Evolutionary conservation across 495 filamentous ascomycete species (phyloP).

Genomic region (Glonium stellatum): DNA sequence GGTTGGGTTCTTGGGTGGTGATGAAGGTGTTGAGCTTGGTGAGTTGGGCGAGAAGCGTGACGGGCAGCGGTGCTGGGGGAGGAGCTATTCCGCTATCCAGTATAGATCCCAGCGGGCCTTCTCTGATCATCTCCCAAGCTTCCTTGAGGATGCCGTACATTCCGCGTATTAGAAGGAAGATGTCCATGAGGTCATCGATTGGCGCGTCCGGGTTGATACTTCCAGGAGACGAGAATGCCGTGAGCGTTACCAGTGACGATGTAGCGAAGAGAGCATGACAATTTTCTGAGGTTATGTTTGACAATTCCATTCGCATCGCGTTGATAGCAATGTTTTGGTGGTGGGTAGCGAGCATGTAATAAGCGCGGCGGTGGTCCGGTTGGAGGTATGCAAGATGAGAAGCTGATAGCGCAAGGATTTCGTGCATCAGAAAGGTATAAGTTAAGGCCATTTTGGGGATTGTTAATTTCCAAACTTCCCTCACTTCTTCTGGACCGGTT

Average conservation of each 20-base stretch:
- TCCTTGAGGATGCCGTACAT: conserved; percentile 12
- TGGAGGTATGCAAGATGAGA: conserved; percentile 16
- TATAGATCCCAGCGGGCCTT: conserved; percentile 9
- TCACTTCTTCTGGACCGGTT: conserved; percentile 6
- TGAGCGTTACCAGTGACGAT: conserved; percentile 13
- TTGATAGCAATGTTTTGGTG: conserved; percentile 24
- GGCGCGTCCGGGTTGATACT: not conserved
- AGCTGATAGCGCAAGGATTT: conserved; percentile 25
- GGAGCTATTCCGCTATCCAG: not conserved
- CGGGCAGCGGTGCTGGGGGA: conserved; percentile 12
- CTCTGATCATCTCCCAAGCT: not conserved
- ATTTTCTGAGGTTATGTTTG: conserved; percentile 11
- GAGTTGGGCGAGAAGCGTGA: not conserved
- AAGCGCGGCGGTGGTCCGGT: not conserved
- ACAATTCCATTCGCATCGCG: conserved; percentile 9
- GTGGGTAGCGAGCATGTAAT: conserved; percentile 10
- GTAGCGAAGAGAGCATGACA: conserved; percentile 14
- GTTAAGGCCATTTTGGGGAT: conserved; percentile 19
- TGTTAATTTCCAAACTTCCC: conserved; percentile 11
- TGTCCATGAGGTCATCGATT: conserved; percentile 20
- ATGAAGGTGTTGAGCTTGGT: not conserved
- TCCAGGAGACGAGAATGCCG: conserved; percentile 6
- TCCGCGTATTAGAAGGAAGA: conserved; percentile 19
- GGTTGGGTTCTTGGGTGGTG: not conserved
- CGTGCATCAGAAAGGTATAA: conserved; percentile 25